These are phyloP conservation scores for Leccinum pallidistipes DNA, from an alignment of 1,284 basidiomycete genomes.

Conservation along the genomic window DNA sequence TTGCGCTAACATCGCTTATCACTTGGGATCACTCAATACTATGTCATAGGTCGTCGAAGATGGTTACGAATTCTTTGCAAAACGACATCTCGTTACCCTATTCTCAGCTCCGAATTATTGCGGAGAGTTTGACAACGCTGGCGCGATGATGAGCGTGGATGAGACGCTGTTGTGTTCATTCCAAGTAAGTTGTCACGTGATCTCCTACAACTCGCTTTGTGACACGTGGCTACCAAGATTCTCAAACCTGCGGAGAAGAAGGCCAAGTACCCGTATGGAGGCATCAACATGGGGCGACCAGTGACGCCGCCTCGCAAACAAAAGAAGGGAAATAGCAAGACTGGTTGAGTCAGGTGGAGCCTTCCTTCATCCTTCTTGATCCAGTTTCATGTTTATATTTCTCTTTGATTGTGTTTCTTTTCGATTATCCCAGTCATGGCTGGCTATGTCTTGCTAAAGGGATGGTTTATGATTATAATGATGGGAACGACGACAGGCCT, in stretches of 20 bases:
- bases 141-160: conserved; percentile 99
- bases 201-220: neutral
- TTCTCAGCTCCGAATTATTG: conserved; percentile 99
- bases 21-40: neutral
- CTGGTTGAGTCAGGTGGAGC: conserved; percentile 47
- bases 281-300: conserved; percentile 76
- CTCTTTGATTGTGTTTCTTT: conserved; percentile 28
- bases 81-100: conserved; percentile 94
- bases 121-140: conserved; percentile 98
- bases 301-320: conserved; percentile 83
- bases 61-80: conserved; percentile 99
- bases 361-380: conserved; percentile 26
- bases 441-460: conserved; percentile 31
- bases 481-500: conserved; percentile 16
- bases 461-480: conserved; percentile 20
- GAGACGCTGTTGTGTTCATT: conserved; percentile 98
- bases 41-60: conserved; percentile 88
- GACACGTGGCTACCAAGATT: conserved; percentile 56
- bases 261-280: conserved; percentile 85
- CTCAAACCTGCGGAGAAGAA: conserved; percentile 99
- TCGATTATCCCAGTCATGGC: conserved; percentile 27
- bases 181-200: conserved; percentile 67
- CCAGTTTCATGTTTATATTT: conserved; percentile 30
- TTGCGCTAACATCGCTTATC: conserved; percentile 4
- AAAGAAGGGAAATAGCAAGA: conserved; percentile 76